phyloP scores from a whole-genome alignment of 108 stramenopile genomes.

The Cylindrotheca closterium region DNA sequence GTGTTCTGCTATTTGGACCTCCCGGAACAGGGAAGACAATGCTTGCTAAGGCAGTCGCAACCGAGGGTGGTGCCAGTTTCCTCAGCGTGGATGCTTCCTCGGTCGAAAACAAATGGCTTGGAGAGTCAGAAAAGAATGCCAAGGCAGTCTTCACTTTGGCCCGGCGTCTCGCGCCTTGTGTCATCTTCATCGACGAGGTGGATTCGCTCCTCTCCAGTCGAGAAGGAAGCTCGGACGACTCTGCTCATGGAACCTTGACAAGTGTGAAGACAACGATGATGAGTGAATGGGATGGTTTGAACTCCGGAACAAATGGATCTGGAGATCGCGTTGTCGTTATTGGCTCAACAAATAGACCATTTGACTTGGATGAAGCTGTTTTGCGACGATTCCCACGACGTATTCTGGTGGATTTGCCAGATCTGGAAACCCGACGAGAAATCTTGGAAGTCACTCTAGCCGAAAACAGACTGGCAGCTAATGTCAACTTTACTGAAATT shows the following conservation, averaged over 20 bases:
- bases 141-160: slow-evolving; percentile 99
- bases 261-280: slow-evolving; percentile 97
- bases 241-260: slow-evolving; percentile 95
- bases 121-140: slow-evolving; percentile 98
- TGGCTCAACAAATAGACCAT: slow-evolving; percentile 96
- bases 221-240: slow-evolving; percentile 91
- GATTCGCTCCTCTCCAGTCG: slow-evolving; percentile 90
- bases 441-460: slow-evolving; percentile 91
- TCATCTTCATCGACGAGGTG: slow-evolving; percentile 97
- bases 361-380: slow-evolving; percentile 97
- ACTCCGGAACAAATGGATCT: slow-evolving; percentile 87
- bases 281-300: slow-evolving; percentile 98
- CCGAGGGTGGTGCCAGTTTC: slow-evolving; percentile 96
- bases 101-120: slow-evolving; percentile 98
- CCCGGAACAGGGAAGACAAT: slow-evolving; percentile 87
- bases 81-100: slow-evolving; percentile 94
- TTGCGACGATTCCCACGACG: slow-evolving; percentile 93
- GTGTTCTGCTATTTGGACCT: slow-evolving; percentile 95
- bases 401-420: slow-evolving; percentile 96
- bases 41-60: slow-evolving; percentile 98
- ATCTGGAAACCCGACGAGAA: slow-evolving; percentile 84
- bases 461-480: slow-evolving; percentile 78
- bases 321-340: slow-evolving; percentile 95
- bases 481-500: slow-evolving; percentile 87
- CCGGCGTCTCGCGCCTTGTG: slow-evolving; percentile 91